Percentiles rank a stretch among this genome's conserved stretches.
Conservation (phyloP, 1,284 basidiomycete species). For the Coniferiporia weirii region DNA sequence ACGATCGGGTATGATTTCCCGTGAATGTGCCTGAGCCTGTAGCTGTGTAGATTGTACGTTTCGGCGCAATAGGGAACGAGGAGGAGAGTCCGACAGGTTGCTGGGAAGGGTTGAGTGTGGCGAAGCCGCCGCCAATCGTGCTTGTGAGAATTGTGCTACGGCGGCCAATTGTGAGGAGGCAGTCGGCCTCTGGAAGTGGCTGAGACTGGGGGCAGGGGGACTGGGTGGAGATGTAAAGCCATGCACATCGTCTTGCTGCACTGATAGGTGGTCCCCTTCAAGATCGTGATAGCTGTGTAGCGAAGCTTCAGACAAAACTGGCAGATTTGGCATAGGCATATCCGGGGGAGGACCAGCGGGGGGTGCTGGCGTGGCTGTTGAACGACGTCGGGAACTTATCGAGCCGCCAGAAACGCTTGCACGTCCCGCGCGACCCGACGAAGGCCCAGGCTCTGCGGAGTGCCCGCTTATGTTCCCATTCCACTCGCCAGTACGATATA, state of each 20-base stretch:
- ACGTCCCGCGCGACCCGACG: conserved; percentile 10
- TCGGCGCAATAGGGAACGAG: conserved; percentile 42
- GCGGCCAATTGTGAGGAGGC: conserved; percentile 52
- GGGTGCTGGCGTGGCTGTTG: conserved; percentile 54
- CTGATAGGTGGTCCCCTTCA: conserved; percentile 13
- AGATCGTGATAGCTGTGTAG: conserved; percentile 21
- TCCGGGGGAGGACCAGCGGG: conserved; percentile 70
- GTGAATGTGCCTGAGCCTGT: conserved; percentile 30
- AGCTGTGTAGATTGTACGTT: conserved; percentile 25
- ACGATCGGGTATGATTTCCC: conserved; percentile 39
- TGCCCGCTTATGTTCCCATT: conserved; percentile 27
- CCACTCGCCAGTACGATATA: conserved; percentile 45
- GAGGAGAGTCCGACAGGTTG: conserved; percentile 54
- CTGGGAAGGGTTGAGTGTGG: conserved; percentile 34
- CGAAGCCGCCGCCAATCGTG: conserved; percentile 37
- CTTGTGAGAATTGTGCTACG: conserved; percentile 56
- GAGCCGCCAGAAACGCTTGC: conserved; percentile 18
- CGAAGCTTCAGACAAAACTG: conserved; percentile 28
- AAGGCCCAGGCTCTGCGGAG: conserved; percentile 20
- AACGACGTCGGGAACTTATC: conserved; percentile 53
- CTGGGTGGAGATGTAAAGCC: conserved; percentile 14
- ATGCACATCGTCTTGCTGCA: conserved; percentile 19
- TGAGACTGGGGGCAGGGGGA: conserved; percentile 24
- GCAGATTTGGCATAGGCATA: conserved; percentile 64
- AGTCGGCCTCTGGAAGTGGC: conserved; percentile 40